A percentile compares a stretch with the other conserved stretches of the same genome.
phyloP scores from a whole-genome alignment of 208 protist species.

The Giardia muris region DNA sequence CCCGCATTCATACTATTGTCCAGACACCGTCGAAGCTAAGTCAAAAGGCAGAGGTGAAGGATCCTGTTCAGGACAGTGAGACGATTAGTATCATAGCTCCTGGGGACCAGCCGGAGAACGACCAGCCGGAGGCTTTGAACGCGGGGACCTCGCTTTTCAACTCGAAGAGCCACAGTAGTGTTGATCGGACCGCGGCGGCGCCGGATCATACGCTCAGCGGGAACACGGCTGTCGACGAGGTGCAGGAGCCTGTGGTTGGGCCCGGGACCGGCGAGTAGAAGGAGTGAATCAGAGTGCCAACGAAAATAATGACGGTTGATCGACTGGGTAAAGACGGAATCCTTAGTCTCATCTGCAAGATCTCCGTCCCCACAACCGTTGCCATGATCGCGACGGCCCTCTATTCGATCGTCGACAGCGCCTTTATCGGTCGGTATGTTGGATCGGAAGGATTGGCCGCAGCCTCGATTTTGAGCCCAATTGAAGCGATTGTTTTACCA shows the following conservation, averaged over 20 bases:
- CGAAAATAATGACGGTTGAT: neutral
- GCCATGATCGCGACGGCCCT: neutral
- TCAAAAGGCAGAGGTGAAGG: neutral
- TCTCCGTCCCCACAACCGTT: neutral
- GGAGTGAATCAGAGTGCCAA: too few relatives aligned
- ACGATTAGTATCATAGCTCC: neutral
- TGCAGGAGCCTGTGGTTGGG: too few relatives aligned
- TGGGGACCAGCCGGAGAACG: neutral
- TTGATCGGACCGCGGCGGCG: neutral
- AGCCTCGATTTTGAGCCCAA: neutral
- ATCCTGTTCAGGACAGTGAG: neutral
- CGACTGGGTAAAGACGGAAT: neutral
- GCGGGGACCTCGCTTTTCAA: neutral
- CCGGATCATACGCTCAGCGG: too few relatives aligned
- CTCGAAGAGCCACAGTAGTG: neutral
- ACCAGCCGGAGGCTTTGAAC: too few relatives aligned
- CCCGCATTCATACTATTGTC: neutral
- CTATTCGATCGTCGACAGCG: neutral
- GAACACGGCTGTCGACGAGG: too few relatives aligned
- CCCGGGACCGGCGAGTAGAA: too few relatives aligned
- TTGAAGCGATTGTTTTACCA: neutral
- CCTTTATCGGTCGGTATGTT: neutral
- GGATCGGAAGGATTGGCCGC: neutral
- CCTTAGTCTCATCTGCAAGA: neutral
- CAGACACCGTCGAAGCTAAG: neutral